Percentiles rank a stretch among this genome's conserved stretches.
Evolutionary conservation across 2,329 filamentous ascomycete genomes (phyloP).

Genomic region (Emergomyces pasteurianus): DNA sequence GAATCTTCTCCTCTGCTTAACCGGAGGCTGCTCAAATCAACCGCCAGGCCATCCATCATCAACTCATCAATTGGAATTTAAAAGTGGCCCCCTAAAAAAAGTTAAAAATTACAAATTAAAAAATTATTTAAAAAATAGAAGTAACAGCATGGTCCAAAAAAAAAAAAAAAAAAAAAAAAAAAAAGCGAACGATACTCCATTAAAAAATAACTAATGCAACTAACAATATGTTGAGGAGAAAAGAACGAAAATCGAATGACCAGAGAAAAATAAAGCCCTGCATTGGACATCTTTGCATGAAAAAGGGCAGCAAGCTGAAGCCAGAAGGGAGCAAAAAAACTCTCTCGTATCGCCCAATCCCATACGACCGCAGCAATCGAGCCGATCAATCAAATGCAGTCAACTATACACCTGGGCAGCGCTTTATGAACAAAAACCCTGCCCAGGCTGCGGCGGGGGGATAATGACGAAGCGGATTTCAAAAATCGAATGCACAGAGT

Average conservation of each 20-base stretch:
- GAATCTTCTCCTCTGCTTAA: neutral
- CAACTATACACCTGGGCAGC: neutral
- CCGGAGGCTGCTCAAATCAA: neutral
- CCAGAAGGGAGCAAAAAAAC: neutral
- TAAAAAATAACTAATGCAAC: neutral
- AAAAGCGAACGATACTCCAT: neutral
- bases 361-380: neutral
- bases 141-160: neutral
- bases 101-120: neutral
- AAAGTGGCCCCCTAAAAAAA: too few species aligned
- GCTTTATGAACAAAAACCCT: neutral
- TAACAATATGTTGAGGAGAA: neutral
- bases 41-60: neutral
- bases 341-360: neutral
- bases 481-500: neutral
- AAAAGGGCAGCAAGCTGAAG: neutral
- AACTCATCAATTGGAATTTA: too few species aligned
- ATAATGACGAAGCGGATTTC: neutral
- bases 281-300: slow-evolving; percentile 2
- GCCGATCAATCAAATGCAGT: neutral
- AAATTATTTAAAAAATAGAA: neutral
- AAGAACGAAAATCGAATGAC: neutral
- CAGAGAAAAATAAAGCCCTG: slow-evolving; percentile 1
- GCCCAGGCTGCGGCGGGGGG: neutral
- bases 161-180: neutral